Conservation (phyloP, 768 basidiomycete genomes). For the Hirschioporus abietinus region DNA sequence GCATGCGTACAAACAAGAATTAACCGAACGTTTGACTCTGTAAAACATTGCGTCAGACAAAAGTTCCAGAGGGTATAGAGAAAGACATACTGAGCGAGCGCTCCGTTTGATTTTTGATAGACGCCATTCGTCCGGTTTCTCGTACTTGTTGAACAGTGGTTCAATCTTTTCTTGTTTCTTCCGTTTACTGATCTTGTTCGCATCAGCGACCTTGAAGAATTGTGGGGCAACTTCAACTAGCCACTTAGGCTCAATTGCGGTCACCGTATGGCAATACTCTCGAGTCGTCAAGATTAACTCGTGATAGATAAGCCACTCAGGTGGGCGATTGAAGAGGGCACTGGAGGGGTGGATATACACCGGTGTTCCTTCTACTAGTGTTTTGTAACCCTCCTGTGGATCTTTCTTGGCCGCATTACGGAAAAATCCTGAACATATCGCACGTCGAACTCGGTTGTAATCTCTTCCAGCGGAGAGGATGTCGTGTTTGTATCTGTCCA, state of each 20-base stretch:
- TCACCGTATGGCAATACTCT: slow-evolving; percentile 90
- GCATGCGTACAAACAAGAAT: slow-evolving; percentile 15
- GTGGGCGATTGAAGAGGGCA: slow-evolving; percentile 92
- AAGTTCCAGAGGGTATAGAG: slow-evolving; percentile 4
- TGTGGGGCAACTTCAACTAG: slow-evolving; percentile 96
- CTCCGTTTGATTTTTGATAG: slow-evolving; percentile 88
- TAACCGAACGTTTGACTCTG: slow-evolving; percentile 91
- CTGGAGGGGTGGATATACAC: slow-evolving; percentile 98
- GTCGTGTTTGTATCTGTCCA: slow-evolving; percentile 99
- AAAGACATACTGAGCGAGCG: slow-evolving; percentile 62
- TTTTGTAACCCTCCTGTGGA: slow-evolving; percentile 97
- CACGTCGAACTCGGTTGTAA: slow-evolving; percentile 88
- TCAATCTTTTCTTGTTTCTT: slow-evolving; percentile 97
- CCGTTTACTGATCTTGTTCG: slow-evolving; percentile 94
- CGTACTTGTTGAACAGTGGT: slow-evolving; percentile 92
- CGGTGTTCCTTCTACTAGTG: slow-evolving; percentile 94
- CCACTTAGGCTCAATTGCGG: slow-evolving; percentile 97
- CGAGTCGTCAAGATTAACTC: slow-evolving; percentile 95
- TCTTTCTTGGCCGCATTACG: slow-evolving; percentile 98
- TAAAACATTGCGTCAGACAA: slow-evolving; percentile 16
- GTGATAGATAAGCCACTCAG: slow-evolving; percentile 95
- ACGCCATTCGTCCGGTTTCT: slow-evolving; percentile 93
- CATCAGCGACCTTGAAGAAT: slow-evolving; percentile 98
- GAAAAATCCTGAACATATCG: slow-evolving; percentile 98
- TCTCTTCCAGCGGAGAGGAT: slow-evolving; percentile 89